Evolutionary conservation across 768 basidiomycete species (phyloP).

Genomic region (Leccinellum albellum): DNA sequence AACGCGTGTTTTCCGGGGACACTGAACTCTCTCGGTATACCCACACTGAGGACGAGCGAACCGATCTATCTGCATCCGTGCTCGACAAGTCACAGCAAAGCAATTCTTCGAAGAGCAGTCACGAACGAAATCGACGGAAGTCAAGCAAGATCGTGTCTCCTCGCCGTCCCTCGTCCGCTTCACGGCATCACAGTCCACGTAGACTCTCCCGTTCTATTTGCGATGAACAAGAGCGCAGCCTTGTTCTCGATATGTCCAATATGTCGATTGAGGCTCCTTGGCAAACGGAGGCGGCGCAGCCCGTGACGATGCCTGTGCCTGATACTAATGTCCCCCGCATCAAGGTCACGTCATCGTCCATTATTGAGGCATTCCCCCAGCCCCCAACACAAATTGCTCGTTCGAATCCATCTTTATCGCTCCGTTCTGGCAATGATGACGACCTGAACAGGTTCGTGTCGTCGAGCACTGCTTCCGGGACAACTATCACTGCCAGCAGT

Average conservation of each 20-base stretch:
- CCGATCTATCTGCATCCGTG: constrained; percentile 11
- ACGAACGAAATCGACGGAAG: constrained; percentile 26
- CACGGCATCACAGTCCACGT: constrained; percentile 43
- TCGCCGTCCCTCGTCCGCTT: constrained; percentile 34
- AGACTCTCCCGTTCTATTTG: constrained; percentile 38
- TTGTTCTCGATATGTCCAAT: constrained; percentile 39
- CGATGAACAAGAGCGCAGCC: constrained; percentile 40
- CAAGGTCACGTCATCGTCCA: constrained; percentile 27
- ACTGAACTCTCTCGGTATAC: constrained; percentile 49
- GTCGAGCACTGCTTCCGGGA: constrained; percentile 76
- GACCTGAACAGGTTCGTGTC: constrained; percentile 90
- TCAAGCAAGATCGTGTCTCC: constrained; percentile 24
- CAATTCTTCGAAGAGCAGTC: constrained; percentile 27
- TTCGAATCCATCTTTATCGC: constrained; percentile 49
- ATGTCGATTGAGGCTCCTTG: constrained; percentile 42
- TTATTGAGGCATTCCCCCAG: constrained; percentile 26
- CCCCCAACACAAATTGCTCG: constrained; percentile 31
- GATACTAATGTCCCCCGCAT: constrained; percentile 23
- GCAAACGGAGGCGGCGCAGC: constrained; percentile 23
- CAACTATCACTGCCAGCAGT: constrained; percentile 67
- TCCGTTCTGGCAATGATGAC: constrained; percentile 52
- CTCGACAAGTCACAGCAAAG: constrained; percentile 23
- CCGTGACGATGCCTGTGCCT: constrained; percentile 10
- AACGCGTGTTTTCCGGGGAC: constrained; percentile 68
- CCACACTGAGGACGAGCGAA: constrained; percentile 13